Percentiles rank a stretch among this genome's conserved stretches.
phyloP scores from a whole-genome alignment of 1,139 yeast genomes.

The Candida sp. region DNA sequence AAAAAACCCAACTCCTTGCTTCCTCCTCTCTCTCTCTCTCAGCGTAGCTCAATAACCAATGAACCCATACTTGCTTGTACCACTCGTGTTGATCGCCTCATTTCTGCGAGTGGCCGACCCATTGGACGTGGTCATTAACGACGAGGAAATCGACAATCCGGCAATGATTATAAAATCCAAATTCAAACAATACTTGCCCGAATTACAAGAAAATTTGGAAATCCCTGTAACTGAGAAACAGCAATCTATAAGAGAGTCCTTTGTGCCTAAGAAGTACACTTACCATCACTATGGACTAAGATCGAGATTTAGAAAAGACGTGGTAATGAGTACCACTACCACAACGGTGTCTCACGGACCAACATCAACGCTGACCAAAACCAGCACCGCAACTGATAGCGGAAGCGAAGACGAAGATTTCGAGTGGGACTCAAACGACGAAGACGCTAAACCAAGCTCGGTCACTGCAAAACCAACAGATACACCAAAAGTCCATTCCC shows the following conservation, averaged over 20 bases:
- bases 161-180: constrained; percentile 13
- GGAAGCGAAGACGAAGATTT: constrained; percentile 1
- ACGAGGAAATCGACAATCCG: constrained; percentile 15
- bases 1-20: not conserved
- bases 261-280: constrained; percentile 9
- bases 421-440: not conserved
- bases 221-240: constrained; percentile 15
- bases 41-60: not conserved
- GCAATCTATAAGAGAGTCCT: constrained; percentile 14
- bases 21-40: too few species aligned
- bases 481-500: constrained; percentile 12
- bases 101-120: not conserved
- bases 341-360: not conserved
- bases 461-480: not conserved
- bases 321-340: constrained; percentile 1
- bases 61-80: not conserved
- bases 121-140: constrained; percentile 12
- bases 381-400: not conserved
- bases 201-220: constrained; percentile 14
- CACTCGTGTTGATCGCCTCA: not conserved
- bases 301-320: constrained; percentile 10
- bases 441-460: not conserved
- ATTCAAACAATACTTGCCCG: constrained; percentile 15
- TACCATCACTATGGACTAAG: constrained; percentile 7
- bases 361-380: not conserved